Evolutionary conservation across 805 yeast genomes (phyloP), one percentile per base, ranked within the genome.

Genomic region (Pichia manshurica): DNA sequence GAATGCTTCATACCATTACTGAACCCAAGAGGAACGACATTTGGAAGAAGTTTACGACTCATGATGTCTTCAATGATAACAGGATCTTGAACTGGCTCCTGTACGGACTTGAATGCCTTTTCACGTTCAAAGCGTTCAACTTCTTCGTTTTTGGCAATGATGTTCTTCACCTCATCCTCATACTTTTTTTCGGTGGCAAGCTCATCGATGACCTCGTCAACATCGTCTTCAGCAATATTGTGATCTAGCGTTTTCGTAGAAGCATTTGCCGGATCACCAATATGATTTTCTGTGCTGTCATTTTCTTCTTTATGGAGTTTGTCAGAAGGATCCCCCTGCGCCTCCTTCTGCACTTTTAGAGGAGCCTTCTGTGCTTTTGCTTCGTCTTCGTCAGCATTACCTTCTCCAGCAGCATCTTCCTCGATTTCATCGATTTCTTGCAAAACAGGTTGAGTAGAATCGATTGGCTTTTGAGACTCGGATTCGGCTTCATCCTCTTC

Each of bases 141-240:
- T 47, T 68, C 64, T 37, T 61, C 63, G 21, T 72, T 71, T 46
- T 32, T 36, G 12, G 39, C 42, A 34, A 49, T 52, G n/a, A 44
- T 17, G 6, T 28, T 25, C 21, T 49, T 52, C 9, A 39, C 44
- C 5, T 49, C 25, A 37, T 46, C 40, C 21, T 49, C 56, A 20
- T 65, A 49, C 17, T 56, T 59, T 56, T 66, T 66, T 53, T 75
- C 77, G 47, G 67, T 55, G 40, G 63, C 69, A 19, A 72, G 60
- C 53, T 72, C 66, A 46, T 62, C 37, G 50, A 62, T 40, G 61
- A 64, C 46, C 56, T 48, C 7, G 21, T 38, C 19, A 3, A 32
- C 15, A 5, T 28, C 23, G 5, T 41, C 43, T 19, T 39, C 50
- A 9, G 40, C 44, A 25, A 25, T 25, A 25, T 25, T 10, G 10